Conservation (phyloP, 805 yeast genomes). For the Monosporozyma yasuniensis region DNA sequence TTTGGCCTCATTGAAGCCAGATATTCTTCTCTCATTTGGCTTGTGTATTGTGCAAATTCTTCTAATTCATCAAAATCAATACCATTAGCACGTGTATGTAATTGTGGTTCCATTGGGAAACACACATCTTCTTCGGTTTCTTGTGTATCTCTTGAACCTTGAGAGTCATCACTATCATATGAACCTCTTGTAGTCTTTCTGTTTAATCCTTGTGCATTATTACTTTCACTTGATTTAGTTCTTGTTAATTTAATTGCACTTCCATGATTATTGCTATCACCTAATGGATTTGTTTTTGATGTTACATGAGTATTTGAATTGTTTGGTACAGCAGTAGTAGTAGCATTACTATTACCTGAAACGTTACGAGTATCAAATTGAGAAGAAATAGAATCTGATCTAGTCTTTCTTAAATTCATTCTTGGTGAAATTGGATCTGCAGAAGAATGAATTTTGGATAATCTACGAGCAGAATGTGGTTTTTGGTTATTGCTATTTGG, state of each 20-base stretch:
- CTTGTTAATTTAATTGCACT: background rate
- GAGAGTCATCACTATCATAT: conserved; percentile 60
- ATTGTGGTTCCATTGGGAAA: conserved; percentile 74
- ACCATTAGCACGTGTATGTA: conserved; percentile 55
- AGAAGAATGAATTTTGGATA: conserved; percentile 5
- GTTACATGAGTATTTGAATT: background rate
- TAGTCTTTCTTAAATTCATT: background rate
- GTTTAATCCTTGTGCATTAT: background rate
- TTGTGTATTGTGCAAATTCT: conserved; percentile 59
- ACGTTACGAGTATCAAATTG: background rate
- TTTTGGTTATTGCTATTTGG: background rate
- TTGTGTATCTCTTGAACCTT: conserved; percentile 68
- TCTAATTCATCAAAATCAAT: conserved; percentile 89
- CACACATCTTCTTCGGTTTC: conserved; percentile 97
- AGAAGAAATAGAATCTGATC: conserved; percentile 1
- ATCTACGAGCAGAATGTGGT: conserved; percentile 4
- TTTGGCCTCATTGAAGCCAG: conserved; percentile 16
- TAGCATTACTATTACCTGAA: background rate
- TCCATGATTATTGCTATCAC: background rate
- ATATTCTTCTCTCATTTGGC: conserved; percentile 36
- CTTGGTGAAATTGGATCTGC: conserved; percentile 1
- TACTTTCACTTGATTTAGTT: conserved; percentile 1
- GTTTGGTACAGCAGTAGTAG: background rate
- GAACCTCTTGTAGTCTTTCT: conserved; percentile 10
- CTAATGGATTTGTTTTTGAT: background rate